Base-by-base conservation (phyloP, 495 filamentous ascomycete species). In the Gamarada debralockiae region DNA sequence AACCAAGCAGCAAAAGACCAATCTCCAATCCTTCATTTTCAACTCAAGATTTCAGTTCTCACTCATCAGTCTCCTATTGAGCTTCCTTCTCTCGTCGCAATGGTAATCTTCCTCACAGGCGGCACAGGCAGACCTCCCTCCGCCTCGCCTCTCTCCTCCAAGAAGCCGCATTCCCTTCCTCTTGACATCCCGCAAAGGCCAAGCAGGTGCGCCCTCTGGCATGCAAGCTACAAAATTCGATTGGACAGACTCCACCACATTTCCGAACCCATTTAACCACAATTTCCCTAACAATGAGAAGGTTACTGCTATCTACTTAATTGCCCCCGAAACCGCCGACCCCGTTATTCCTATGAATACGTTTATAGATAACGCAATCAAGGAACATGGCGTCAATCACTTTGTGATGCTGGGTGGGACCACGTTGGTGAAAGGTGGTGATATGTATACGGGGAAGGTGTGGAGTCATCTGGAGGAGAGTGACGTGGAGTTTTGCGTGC, bases 91-190 rank as follows among this genome's bases (percentile, higher is more conserved):
- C 24, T 48, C 18, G 34, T n/a, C 43, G 34, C 3, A 29, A 58
- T 58, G 56, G 43, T 66, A 14, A 54, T 79, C 56, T 65, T 80
- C 17, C 50, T 80, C 12, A 64, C 71, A 6, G 77, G 75, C 45
- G 76, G 75, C 48, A 73, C 68, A 4, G 76, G 76, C 76, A 73
- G 27, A 70, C 74, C 8, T 67, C 68, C 33, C 57, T 61, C 39
- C 67, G 67, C 37, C 57, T 74, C 17, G 72, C 66, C 21, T 36
- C 22, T 3, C 66, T 71, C 8, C 66, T 75, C 29, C 40, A 64
- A 14, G 52, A 62, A 9, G 50, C 59, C 15, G 43, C 44, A 52
- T 69, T 34, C 69, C 70, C 10, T 60, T 65, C 43, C 51, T 78
- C 12, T 46, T 71, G 2, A 72, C 72, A n/a, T 76, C 74, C 3